Base-by-base conservation (phyloP, 176 grass and related monocot species). In the Cenchrus fungigraminus region DNA sequence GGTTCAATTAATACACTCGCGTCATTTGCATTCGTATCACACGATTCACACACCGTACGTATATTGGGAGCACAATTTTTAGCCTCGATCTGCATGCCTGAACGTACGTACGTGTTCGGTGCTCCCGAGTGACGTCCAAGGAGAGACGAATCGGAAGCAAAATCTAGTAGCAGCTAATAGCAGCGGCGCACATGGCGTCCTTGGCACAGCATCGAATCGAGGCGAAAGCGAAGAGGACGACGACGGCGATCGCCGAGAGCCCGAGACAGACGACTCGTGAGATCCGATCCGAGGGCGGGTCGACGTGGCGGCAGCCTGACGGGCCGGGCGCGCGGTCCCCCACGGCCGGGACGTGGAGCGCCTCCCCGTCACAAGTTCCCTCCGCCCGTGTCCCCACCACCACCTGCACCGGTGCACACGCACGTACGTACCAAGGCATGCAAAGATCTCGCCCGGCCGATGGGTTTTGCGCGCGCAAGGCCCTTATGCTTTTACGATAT, bases 271-370 rank as follows among this genome's bases (percentile, higher is more conserved):
- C 25, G 25, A 25, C 25, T 25, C 25, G 25, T 25, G 25, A 65
- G 25, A 65, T 65, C 63, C 25, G 62, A 25, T 25, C 34, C 34
- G 34, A 37, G 37, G 31, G 12, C 64, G 64, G 64, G 3, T 22
- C 32, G 31, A 81, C 79, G 79, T 81, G 79, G 79, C 79, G 64
- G 11, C 12, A 49, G 77, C 2, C 7, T 5, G 37, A 43, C 47
- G 68, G 68, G 45, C 22, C 22, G 49, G 49, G 25, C 25, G 25
- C 49, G 49, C 15, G 2, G 8, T 34, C 56, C 22, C 68, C 71
- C 6, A 12, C 47, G 2, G 8, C 2, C 47, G 12, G 71, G 72
- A 74, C 73, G 73, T 77, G 74, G 74, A 40, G 34, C 34, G 19
- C 11, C 55, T 59, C 55, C 12, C 55, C 82, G 62, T 19, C 82